These are phyloP conservation scores for Aspergillus aculeatus DNA, from an alignment of 2,329 filamentous ascomycete species.

Conservation along the genomic window DNA sequence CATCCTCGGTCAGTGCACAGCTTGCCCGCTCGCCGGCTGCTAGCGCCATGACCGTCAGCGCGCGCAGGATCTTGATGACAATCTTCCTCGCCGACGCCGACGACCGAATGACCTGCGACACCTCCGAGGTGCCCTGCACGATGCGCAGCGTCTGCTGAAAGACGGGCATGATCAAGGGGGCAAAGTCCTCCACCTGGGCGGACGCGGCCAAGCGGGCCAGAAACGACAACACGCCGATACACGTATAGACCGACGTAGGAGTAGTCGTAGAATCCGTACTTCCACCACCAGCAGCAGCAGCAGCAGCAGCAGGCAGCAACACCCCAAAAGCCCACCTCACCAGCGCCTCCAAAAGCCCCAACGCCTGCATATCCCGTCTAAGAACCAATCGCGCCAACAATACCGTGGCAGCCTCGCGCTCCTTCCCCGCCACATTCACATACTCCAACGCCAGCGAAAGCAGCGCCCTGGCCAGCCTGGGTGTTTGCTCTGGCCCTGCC, in stretches of 20 bases:
- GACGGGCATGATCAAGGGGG: constrained; percentile 62
- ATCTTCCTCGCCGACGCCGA: constrained; percentile 80
- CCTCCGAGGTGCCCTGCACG: constrained; percentile 50
- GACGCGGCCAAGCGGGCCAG: constrained; percentile 72
- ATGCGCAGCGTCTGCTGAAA: constrained; percentile 65
- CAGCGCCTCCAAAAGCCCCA: constrained; percentile 67
- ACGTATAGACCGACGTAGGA: constrained; percentile 64
- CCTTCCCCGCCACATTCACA: constrained; percentile 75
- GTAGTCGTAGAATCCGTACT: constrained; percentile 27
- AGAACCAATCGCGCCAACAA: constrained; percentile 79
- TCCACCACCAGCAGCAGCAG: no score
- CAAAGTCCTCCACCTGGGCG: constrained; percentile 71
- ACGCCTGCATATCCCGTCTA: constrained; percentile 80
- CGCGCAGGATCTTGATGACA: constrained; percentile 79
- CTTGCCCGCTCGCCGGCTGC: constrained; percentile 45
- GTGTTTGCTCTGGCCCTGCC: constrained; percentile 59
- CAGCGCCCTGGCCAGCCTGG: constrained; percentile 68
- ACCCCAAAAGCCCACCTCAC: constrained; percentile 68
- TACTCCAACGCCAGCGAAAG: constrained; percentile 70
- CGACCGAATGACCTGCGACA: constrained; percentile 58
- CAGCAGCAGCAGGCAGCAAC: constrained; percentile 47
- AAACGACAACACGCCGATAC: constrained; percentile 76
- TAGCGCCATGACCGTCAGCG: constrained; percentile 66
- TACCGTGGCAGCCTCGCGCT: constrained; percentile 81
- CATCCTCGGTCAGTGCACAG: constrained; percentile 29